Evolutionary conservation across 441 rosid genomes (phyloP).

Genomic region (Eruca vesicaria): DNA sequence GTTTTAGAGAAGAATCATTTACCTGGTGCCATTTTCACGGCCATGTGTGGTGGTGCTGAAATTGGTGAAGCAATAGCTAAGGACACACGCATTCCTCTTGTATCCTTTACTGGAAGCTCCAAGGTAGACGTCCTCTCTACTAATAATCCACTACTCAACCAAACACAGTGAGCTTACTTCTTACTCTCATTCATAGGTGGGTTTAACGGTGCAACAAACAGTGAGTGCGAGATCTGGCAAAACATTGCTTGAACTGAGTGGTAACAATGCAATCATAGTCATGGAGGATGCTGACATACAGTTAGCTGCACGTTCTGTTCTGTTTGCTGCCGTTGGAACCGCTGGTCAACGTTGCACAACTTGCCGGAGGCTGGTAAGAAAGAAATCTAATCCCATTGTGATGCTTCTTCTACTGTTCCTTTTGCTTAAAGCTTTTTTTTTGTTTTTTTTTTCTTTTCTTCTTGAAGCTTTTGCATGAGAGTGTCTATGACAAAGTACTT

Average conservation of each 20-base stretch:
- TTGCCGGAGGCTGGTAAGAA: conserved; percentile 92
- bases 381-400: conserved; percentile 14
- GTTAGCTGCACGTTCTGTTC: conserved; percentile 82
- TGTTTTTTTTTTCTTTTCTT: conserved; percentile 14
- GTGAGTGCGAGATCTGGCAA: conserved; percentile 86
- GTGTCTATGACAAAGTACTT: conserved; percentile 63
- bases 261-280: conserved; percentile 91
- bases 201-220: conserved; percentile 71
- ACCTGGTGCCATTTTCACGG: conserved; percentile 90
- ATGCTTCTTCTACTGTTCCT: neutral
- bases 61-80: conserved; percentile 91
- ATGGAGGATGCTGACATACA: conserved; percentile 91
- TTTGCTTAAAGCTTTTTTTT: neutral
- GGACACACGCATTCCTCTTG: conserved; percentile 74
- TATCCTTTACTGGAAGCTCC: conserved; percentile 95
- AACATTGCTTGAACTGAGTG: conserved; percentile 91
- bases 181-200: conserved; percentile 51
- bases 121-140: conserved; percentile 50
- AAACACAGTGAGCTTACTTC: neutral
- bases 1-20: conserved; percentile 87
- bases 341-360: conserved; percentile 99
- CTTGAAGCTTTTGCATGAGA: conserved; percentile 82
- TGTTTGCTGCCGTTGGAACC: conserved; percentile 97
- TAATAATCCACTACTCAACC: neutral
- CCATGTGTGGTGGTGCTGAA: conserved; percentile 94